Evolutionary conservation across 2,329 filamentous ascomycete genomes (phyloP).

Genomic region (Colletotrichum gloeosporioides): DNA sequence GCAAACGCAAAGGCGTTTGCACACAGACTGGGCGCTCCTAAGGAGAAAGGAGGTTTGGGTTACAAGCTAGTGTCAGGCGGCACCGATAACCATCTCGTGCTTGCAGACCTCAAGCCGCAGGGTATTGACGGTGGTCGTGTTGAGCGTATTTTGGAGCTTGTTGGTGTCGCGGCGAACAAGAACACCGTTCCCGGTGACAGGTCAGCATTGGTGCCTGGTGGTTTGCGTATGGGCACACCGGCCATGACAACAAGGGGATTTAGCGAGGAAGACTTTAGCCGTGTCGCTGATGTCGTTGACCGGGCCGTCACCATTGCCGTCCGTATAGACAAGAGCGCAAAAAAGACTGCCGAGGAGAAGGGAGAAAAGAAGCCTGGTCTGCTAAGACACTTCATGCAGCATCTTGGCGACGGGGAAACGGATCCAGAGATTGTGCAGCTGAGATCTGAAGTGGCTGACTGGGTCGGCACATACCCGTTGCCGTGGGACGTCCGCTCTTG

Average conservation of each 20-base stretch:
- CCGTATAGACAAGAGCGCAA: constrained; percentile 75
- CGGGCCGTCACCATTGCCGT: constrained; percentile 81
- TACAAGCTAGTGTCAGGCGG: constrained; percentile 93
- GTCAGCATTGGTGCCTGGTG: constrained; percentile 90
- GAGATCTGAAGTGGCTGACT: constrained; percentile 76
- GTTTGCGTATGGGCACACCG: constrained; percentile 91
- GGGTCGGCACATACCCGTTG: constrained; percentile 76
- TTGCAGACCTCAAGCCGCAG: constrained; percentile 90
- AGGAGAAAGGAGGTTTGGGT: constrained; percentile 78
- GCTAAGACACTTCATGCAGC: constrained; percentile 71
- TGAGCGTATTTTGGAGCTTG: constrained; percentile 87
- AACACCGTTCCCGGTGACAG: constrained; percentile 97
- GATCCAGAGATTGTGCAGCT: constrained; percentile 76
- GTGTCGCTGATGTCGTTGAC: constrained; percentile 86
- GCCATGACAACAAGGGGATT: constrained; percentile 99
- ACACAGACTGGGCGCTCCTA: constrained; percentile 65
- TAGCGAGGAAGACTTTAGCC: constrained; percentile 82
- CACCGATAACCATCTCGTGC: constrained; percentile 96
- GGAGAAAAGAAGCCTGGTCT: constrained; percentile 70
- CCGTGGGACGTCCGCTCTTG: constrained; percentile 61
- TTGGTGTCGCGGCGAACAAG: constrained; percentile 98
- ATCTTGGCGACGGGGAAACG: constrained; percentile 70
- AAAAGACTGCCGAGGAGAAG: constrained; percentile 70
- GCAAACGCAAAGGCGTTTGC: constrained; percentile 91
- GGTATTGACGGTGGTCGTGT: constrained; percentile 87